Evolutionary conservation across 306 rosid species (phyloP).

Genomic region (Lathyrus aphaca): DNA sequence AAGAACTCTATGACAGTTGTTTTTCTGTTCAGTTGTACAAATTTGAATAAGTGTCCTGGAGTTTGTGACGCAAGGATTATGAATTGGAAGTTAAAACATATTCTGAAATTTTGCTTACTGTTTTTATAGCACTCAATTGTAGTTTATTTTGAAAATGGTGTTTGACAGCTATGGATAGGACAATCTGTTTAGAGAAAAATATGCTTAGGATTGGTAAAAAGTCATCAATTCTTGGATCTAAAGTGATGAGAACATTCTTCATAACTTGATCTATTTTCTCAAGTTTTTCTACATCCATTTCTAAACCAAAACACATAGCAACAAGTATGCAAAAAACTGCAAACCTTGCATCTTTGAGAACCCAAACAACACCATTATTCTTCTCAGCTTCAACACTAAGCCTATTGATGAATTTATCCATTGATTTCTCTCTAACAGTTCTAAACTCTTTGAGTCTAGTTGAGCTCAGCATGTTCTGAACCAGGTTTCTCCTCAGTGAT

Average conservation of each 20-base stretch:
- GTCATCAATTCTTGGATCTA: conserved; percentile 88
- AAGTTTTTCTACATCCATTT: conserved; percentile 71
- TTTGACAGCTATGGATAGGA: conserved; percentile 40
- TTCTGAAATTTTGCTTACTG: neutral
- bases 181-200: conserved; percentile 73
- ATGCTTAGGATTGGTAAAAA: conserved; percentile 76
- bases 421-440: conserved; percentile 61
- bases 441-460: conserved; percentile 69
- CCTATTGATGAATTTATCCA: conserved; percentile 64
- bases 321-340: conserved; percentile 80
- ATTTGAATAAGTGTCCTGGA: conserved; percentile 5
- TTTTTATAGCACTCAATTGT: neutral
- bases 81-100: neutral
- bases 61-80: conserved; percentile 13
- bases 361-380: conserved; percentile 62
- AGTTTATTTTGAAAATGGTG: conserved; percentile 8
- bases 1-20: neutral
- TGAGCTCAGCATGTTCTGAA: conserved; percentile 94
- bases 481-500: conserved; percentile 81
- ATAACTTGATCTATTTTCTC: conserved; percentile 73
- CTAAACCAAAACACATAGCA: conserved; percentile 86
- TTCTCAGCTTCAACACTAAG: conserved; percentile 63
- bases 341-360: conserved; percentile 72
- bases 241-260: conserved; percentile 63
- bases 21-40: neutral